Evolutionary conservation across 2,329 filamentous ascomycete genomes (phyloP).

Genomic region (Pleomassaria siparia): DNA sequence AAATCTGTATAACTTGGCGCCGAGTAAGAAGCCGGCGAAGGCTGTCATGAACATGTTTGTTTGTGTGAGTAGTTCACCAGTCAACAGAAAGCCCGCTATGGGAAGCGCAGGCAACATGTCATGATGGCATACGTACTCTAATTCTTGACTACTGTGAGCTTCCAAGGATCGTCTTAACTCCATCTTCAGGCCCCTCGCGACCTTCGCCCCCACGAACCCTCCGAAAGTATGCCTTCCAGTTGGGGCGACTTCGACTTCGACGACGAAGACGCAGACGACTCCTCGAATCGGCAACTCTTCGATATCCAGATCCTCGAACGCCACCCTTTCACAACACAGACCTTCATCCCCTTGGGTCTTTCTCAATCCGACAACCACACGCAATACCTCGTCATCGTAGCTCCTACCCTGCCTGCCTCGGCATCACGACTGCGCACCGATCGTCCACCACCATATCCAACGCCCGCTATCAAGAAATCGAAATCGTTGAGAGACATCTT

Average conservation of each 20-base stretch:
- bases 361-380: conserved; percentile 48
- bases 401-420: conserved; percentile 67
- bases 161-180: neutral
- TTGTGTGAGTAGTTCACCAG: conserved; percentile 48
- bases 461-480: conserved; percentile 29
- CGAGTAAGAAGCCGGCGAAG: conserved; percentile 58
- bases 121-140: too few species aligned
- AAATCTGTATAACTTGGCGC: conserved; percentile 69
- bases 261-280: conserved; percentile 33
- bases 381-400: conserved; percentile 83
- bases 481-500: conserved; percentile 44
- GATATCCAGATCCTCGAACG: conserved; percentile 76
- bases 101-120: too few species aligned
- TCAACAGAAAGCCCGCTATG: too few species aligned
- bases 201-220: conserved; percentile 47
- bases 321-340: conserved; percentile 93
- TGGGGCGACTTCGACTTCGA: conserved; percentile 38
- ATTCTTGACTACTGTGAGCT: too few species aligned
- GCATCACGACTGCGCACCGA: conserved; percentile 28
- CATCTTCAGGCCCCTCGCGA: conserved; percentile 57
- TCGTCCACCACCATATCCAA: conserved; percentile 47
- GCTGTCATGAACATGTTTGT: conserved; percentile 87
- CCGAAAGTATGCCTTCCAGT: conserved; percentile 37
- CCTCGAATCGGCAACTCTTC: conserved; percentile 51
- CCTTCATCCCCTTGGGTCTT: conserved; percentile 76